Evolutionary conservation across 257 asterid species (phyloP), one percentile per base, ranked within the genome.

Genomic region (Fraxinus anomala): DNA sequence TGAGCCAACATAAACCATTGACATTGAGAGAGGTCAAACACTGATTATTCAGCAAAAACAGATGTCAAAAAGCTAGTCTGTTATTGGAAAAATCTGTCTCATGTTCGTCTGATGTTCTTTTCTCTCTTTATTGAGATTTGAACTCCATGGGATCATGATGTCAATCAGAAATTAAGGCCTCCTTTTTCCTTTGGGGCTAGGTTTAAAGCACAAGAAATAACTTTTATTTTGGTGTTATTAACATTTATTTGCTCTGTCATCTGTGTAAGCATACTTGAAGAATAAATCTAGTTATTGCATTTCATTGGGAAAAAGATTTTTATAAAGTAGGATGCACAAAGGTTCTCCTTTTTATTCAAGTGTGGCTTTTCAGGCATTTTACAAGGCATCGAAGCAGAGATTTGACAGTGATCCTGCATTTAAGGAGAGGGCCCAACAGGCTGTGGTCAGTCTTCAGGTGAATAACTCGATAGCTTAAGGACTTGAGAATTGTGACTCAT

Each of bases 381-480:
- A 95, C 61, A 95, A 95, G 88, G 97, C 92, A n/a, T 95, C 99
- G 8, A 93, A 95, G 89, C 80, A 76, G 81, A 91, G 88, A 86
- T 95, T 95, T 85, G 98, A 95, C 49, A 74, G 68, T 21, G 99
- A 95, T 82, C 80, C 93, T 75, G 92, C 21, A 23, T 95, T 95
- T 81, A 95, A 92, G 86, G 97, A 90, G 88, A 90, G 81, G 84
- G 99, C 99, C 56, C 98, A 93, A 65, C 79, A 37, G 79, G 99
- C 99, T 3, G 99, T 95, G 5, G 98, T 95, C 82, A 88, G 96
- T 88, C 98, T 93, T 77, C 97, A 95, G 99, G 99, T 95, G 84
- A 72, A 81, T 78, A 37, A 75, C 37, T 51, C 33, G 49, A 42
- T 70, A 69, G 69, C 61, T 36, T 16, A 51, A 77, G 69, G 69